A percentile compares a stretch with the other conserved stretches of the same genome.
These are phyloP conservation scores for Tylopilus orsonianus DNA, from an alignment of 1,284 basidiomycete genomes.

Conservation along the genomic window DNA sequence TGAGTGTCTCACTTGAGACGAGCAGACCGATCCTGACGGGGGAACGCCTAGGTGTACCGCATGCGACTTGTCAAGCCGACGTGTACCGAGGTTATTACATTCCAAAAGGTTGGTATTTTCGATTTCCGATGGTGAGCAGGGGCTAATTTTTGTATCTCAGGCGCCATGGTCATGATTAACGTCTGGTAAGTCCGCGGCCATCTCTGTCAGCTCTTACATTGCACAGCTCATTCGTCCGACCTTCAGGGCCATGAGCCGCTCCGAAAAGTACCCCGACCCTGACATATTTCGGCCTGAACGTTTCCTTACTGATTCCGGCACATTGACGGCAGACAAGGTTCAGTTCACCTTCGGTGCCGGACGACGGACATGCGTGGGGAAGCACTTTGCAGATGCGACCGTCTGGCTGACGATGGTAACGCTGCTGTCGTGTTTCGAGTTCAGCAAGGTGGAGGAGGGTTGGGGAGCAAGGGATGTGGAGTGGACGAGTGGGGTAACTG, in stretches of 20 bases:
- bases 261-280: conserved; percentile 46
- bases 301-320: conserved; percentile 35
- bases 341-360: conserved; percentile 52
- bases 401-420: conserved; percentile 11
- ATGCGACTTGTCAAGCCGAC: conserved; percentile 6
- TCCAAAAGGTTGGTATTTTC: conserved; percentile 3
- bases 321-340: conserved; percentile 33
- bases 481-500: conserved; percentile 5
- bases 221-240: background rate
- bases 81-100: background rate
- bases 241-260: conserved; percentile 41
- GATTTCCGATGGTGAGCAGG: background rate
- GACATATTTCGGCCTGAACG: conserved; percentile 46
- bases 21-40: background rate
- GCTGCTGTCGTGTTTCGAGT: conserved; percentile 11
- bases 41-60: background rate
- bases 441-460: conserved; percentile 2
- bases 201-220: background rate
- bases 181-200: conserved; percentile 1
- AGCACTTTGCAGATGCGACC: conserved; percentile 7
- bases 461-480: conserved; percentile 3
- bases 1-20: background rate
- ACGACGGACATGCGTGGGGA: conserved; percentile 22
- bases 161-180: conserved; percentile 2
- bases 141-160: background rate